phyloP scores from a whole-genome alignment of 768 basidiomycete species.

The Saitozyma podzolica region DNA sequence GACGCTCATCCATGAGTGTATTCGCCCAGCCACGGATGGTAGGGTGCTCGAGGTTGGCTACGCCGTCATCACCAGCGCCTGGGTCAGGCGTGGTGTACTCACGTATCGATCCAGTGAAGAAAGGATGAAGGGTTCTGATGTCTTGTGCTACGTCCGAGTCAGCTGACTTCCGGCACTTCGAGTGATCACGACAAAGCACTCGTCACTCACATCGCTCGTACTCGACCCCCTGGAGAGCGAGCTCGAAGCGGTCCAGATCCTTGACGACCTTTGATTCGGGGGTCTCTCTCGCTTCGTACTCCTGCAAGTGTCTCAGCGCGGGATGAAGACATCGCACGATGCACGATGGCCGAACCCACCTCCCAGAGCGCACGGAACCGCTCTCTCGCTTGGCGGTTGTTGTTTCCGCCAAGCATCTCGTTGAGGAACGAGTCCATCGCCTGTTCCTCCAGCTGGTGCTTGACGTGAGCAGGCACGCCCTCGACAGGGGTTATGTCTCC shows the following conservation, averaged over 20 bases:
- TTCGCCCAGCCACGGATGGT: slow-evolving; percentile 48
- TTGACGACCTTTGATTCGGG: slow-evolving; percentile 54
- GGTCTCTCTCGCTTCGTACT: slow-evolving; percentile 52
- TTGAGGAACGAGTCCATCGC: slow-evolving; percentile 88
- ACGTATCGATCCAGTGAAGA: slow-evolving; percentile 46
- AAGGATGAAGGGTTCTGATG: slow-evolving; percentile 42
- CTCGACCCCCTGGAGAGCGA: slow-evolving; percentile 51
- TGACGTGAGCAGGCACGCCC: slow-evolving; percentile 77
- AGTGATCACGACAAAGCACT: no score
- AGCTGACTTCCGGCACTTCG: neutral
- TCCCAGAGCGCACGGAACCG: slow-evolving; percentile 50
- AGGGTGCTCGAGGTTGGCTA: slow-evolving; percentile 51
- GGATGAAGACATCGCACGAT: neutral
- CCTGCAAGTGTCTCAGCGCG: slow-evolving; percentile 25
- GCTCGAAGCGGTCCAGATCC: slow-evolving; percentile 53
- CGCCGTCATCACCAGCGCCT: neutral
- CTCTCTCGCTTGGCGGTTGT: slow-evolving; percentile 46
- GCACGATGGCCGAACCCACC: slow-evolving; percentile 35
- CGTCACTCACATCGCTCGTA: slow-evolving; percentile 52
- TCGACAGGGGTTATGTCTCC: slow-evolving; percentile 93
- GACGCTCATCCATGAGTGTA: slow-evolving; percentile 48
- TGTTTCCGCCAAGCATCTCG: slow-evolving; percentile 67
- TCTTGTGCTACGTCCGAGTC: slow-evolving; percentile 37
- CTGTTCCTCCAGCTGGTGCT: slow-evolving; percentile 64
- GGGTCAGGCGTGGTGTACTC: slow-evolving; percentile 7